Evolutionary conservation across 345 rosid genomes (phyloP), one percentile per base, ranked within the genome.

Genomic region (Alliaria petiolata): DNA sequence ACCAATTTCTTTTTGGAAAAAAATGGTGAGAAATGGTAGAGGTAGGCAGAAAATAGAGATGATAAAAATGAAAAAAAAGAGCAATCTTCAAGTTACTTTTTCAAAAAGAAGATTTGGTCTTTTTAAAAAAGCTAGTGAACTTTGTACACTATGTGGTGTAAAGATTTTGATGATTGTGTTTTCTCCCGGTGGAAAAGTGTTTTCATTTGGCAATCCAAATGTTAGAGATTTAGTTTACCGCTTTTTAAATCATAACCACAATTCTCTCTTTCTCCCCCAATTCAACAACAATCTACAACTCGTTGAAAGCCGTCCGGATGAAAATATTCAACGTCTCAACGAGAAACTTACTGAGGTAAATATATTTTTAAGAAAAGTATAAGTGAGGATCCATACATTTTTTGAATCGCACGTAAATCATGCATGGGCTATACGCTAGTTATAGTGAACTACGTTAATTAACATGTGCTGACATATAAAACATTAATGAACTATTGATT

Each of bases 131-230:
- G 78, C 69, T 1, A 50, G 69, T 67, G 78, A 75, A 9, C 78
- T 75, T 7, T 67, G 68, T 13, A 67, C 69, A 1, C 2, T 67
- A 6, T 67, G 74, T 51, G 56, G 62, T 43, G 56, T 28, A 16
- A 2, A 75, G 5, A 33, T 75, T 42, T 8, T 59, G 6, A 9
- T 75, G 31, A 31, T 75, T 61, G 74, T 75, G 10, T 67, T 60
- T 9, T 75, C 58, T 40, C 73, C 73, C 0, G 40, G 73, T 74
- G 45, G 68, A 1, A 88, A 86, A 81, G 70, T 78, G 14, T 86
- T 71, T 73, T 82, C 87, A 16, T 87, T 86, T 20, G 89, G 91
- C 5, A 80, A 85, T 66, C 85, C 83, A 14, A 14, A 68, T 13
- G 87, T 81, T 10, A 79, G 79, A 2, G 44, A 79, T 14, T 40